Evolutionary conservation across 345 rosid genomes (phyloP), one percentile per base, ranked within the genome.

Genomic region (Mallotus nudiflorus): DNA sequence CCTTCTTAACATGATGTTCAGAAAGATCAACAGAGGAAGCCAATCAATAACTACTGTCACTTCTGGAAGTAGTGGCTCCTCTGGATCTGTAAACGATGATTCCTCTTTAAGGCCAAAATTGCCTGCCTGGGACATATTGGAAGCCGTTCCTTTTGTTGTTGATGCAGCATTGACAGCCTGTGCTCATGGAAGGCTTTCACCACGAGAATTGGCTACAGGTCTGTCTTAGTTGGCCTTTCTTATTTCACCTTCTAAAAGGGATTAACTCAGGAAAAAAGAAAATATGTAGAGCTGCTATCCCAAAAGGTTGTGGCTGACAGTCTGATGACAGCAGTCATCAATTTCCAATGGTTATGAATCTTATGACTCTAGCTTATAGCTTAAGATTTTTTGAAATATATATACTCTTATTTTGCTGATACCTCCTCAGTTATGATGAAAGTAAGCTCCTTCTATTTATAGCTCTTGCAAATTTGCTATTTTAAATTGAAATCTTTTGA

Each of bases 141-240:
- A 92, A 84, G 97, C 89, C 27, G 78, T 86, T 75, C 97, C 97
- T 18, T 83, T 84, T 80, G 97, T 83, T 20, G 88, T 92, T 66
- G 91, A 89, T 86, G 96, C 99, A 52, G 91, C 97, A 78, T 79
- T 90, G 69, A 84, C 93, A 5, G 97, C 99, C 49, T 92, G 99
- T 74, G 96, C 92, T 71, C 93, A 92, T 77, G 97, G 97, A 76
- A 84, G 72, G 64, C 89, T 95, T 70, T 90, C 90, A 33, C 97
- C 99, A 66, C 97, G 99, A 53, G 99, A 95, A 78, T 78, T 95
- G 69, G 97, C 96, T 48, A 95, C 99, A 85, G 99, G 99, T 95
- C 69, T 77, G 77, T 73, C 53, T 61, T 42, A 44, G 68, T 66
- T 6, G 73, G 37, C 48, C 48, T 31, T 13, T 40, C 60, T 57